These are phyloP conservation scores for Hypoxylon fuscum DNA, from an alignment of 495 filamentous ascomycete species.

Conservation along the genomic window DNA sequence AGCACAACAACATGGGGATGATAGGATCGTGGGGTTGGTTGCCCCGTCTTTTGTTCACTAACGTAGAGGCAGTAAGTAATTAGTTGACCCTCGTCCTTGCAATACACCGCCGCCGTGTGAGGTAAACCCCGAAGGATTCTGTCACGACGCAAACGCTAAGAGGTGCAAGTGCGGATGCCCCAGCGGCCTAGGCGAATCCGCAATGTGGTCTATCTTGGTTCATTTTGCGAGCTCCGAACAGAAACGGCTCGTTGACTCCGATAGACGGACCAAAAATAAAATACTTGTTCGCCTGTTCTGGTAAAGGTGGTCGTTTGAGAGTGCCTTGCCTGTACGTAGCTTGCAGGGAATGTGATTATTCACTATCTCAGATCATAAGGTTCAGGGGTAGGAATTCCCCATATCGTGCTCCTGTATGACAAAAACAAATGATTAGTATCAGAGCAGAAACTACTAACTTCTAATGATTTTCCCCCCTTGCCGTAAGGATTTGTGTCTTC, in stretches of 20 bases:
- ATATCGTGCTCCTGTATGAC: conserved; percentile 76
- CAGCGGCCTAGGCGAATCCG: background rate
- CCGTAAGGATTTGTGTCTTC: no score
- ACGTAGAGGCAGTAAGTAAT: no score
- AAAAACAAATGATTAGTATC: conserved; percentile 19
- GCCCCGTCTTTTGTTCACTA: no score
- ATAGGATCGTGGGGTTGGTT: background rate
- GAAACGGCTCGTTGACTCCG: no score
- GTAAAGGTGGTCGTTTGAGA: conserved; percentile 3
- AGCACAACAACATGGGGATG: background rate
- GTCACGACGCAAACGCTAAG: background rate
- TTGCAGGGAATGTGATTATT: background rate
- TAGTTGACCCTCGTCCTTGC: background rate
- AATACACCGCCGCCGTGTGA: background rate
- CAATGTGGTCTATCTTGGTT: no score
- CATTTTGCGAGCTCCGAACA: no score
- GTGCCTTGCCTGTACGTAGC: background rate
- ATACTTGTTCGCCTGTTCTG: background rate
- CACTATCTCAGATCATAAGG: background rate
- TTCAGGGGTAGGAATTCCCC: conserved; percentile 68
- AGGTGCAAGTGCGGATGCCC: background rate
- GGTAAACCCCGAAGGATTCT: background rate
- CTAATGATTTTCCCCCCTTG: no score
- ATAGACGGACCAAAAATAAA: background rate
- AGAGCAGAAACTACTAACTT: background rate